A percentile compares a stretch with the other conserved stretches of the same genome.
These are phyloP conservation scores for Globisporangium barbulae DNA, from an alignment of 352 stramenopile genomes.

Conservation along the genomic window DNA sequence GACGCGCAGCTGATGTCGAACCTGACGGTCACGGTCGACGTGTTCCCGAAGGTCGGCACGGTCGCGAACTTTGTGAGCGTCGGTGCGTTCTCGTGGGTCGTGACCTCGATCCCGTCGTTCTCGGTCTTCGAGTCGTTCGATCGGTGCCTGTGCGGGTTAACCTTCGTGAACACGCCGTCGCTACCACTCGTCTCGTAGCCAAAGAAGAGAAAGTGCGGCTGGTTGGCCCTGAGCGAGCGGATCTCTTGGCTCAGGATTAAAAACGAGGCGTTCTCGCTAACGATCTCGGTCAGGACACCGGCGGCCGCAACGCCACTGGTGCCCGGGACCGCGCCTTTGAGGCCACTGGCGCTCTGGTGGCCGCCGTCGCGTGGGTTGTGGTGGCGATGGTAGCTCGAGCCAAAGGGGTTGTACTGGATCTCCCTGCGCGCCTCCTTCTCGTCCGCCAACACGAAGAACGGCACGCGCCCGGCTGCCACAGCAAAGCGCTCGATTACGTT, in stretches of 20 bases:
- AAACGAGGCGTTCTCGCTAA: slow-evolving; percentile 44
- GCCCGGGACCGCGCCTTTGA: slow-evolving; percentile 31
- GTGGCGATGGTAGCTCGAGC: slow-evolving; percentile 15
- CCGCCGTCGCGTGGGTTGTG: not conserved
- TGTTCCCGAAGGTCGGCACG: slow-evolving; percentile 50
- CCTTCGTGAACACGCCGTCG: slow-evolving; percentile 59
- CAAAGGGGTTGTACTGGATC: slow-evolving; percentile 36
- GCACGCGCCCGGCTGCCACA: slow-evolving; percentile 29
- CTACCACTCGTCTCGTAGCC: slow-evolving; percentile 67
- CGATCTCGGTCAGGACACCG: slow-evolving; percentile 38
- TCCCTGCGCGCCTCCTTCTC: slow-evolving; percentile 34
- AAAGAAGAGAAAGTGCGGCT: slow-evolving; percentile 67
- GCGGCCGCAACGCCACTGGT: slow-evolving; percentile 39
- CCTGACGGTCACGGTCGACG: slow-evolving; percentile 45
- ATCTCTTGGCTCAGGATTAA: slow-evolving; percentile 39
- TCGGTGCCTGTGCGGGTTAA: slow-evolving; percentile 60
- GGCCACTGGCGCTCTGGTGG: slow-evolving; percentile 12
- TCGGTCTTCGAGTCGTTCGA: slow-evolving; percentile 37
- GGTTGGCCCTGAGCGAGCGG: slow-evolving; percentile 35
- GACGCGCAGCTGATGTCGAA: slow-evolving; percentile 54
- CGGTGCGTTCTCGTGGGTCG: slow-evolving; percentile 50
- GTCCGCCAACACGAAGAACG: slow-evolving; percentile 68
- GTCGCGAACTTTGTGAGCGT: slow-evolving; percentile 37
- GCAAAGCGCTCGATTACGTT: slow-evolving; percentile 22
- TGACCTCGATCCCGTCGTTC: slow-evolving; percentile 47